These are phyloP conservation scores for Brassica napus DNA, from an alignment of 345 rosid species.

Conservation along the genomic window DNA sequence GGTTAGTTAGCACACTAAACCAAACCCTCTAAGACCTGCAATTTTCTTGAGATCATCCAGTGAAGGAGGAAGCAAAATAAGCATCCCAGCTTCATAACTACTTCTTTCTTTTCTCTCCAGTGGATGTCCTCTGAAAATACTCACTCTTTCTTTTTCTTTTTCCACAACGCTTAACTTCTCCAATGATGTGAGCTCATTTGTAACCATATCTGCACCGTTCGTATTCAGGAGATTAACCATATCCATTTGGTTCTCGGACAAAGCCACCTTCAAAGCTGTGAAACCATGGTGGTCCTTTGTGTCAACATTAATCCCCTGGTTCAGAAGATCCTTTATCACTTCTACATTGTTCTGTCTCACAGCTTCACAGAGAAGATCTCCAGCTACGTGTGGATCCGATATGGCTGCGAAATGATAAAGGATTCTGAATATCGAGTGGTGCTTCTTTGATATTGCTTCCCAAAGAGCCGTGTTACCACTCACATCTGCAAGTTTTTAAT, in stretches of 20 bases:
- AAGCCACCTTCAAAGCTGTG: constrained; percentile 64
- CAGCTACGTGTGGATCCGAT: constrained; percentile 62
- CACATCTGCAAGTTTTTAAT: constrained; percentile 46
- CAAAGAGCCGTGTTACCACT: constrained; percentile 73
- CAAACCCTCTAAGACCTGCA: constrained; percentile 41
- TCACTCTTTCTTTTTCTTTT: constrained; percentile 54
- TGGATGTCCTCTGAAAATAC: constrained; percentile 78
- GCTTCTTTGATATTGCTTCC: constrained; percentile 72
- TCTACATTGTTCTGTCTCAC: constrained; percentile 59
- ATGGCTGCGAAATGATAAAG: constrained; percentile 62
- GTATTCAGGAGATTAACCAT: constrained; percentile 64
- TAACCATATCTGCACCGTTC: constrained; percentile 65
- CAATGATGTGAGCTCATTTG: constrained; percentile 26
- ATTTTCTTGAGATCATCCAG: constrained; percentile 72
- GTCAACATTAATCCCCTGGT: constrained; percentile 56
- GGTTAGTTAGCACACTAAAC: constrained; percentile 8
- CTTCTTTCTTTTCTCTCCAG: constrained; percentile 46
- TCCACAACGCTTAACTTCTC: constrained; percentile 35
- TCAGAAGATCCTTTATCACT: constrained; percentile 61
- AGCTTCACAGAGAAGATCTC: constrained; percentile 77
- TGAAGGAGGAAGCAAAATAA: constrained; percentile 62
- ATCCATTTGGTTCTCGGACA: constrained; percentile 54
- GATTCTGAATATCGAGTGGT: constrained; percentile 58
- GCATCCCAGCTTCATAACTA: constrained; percentile 57
- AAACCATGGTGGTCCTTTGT: constrained; percentile 60